phyloP scores from a whole-genome alignment of 2,329 filamentous ascomycete genomes.

The Cladosporium velox region DNA sequence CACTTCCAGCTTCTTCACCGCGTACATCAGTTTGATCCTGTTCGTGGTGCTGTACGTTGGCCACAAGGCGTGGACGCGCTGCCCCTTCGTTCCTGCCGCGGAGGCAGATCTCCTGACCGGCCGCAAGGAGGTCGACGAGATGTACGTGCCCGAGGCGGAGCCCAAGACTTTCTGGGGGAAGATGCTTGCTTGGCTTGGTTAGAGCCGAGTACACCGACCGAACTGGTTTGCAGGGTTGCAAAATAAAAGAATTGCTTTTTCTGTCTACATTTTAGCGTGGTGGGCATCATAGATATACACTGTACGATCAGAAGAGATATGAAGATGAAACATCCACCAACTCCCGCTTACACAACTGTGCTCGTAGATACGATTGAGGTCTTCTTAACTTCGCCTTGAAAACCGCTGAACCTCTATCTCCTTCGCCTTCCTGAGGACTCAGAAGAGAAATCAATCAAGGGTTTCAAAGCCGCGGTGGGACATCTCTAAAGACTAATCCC shows the following conservation, averaged over 20 bases:
- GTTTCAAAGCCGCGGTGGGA: too few species aligned
- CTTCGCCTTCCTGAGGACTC: too few species aligned
- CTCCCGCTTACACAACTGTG: not conserved
- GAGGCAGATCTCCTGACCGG: constrained; percentile 49
- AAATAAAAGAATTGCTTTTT: not conserved
- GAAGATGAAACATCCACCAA: not conserved
- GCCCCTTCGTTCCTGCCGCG: constrained; percentile 42
- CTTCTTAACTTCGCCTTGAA: too few species aligned
- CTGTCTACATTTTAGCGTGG: not conserved
- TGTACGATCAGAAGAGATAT: not conserved
- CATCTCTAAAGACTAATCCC: too few species aligned
- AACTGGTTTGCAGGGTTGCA: not conserved
- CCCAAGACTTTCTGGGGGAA: constrained; percentile 38
- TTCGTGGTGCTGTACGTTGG: constrained; percentile 69
- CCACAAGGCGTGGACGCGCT: constrained; percentile 66
- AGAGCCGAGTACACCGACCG: not conserved
- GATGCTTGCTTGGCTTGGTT: constrained; percentile 27
- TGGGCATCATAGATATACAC: not conserved
- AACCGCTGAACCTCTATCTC: too few species aligned
- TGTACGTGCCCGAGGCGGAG: constrained; percentile 36
- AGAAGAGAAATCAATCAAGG: too few species aligned
- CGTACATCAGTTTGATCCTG: constrained; percentile 71
- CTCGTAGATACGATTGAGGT: too few species aligned
- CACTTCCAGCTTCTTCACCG: constrained; percentile 69
- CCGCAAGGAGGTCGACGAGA: constrained; percentile 40